These are phyloP conservation scores for Pyrus betulifolia DNA, from an alignment of 306 rosid species.

Conservation along the genomic window DNA sequence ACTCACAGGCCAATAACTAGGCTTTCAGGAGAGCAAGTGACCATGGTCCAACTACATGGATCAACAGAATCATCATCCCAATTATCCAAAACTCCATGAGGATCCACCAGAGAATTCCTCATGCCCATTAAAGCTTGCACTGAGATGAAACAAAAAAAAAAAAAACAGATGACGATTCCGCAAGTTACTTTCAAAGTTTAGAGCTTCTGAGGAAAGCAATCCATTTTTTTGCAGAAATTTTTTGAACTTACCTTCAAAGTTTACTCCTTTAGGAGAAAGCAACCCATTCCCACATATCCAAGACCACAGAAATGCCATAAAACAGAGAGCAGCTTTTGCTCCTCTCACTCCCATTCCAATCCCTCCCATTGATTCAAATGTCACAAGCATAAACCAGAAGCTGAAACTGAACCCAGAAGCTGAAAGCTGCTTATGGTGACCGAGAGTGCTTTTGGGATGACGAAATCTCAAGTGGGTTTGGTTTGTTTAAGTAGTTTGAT, in stretches of 20 bases:
- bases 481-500: constrained; percentile 29
- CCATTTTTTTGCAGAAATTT: background rate
- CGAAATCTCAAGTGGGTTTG: constrained; percentile 23
- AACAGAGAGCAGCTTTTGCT: constrained; percentile 39
- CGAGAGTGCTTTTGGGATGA: constrained; percentile 17
- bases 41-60: constrained; percentile 99
- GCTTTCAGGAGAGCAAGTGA: constrained; percentile 83
- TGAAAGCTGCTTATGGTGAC: constrained; percentile 23
- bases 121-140: constrained; percentile 93
- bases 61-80: constrained; percentile 98
- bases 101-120: constrained; percentile 65
- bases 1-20: constrained; percentile 84
- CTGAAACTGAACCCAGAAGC: background rate
- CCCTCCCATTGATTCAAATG: constrained; percentile 30
- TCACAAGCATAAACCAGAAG: constrained; percentile 24
- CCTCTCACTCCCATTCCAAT: constrained; percentile 50
- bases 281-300: constrained; percentile 52
- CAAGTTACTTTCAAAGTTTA: background rate
- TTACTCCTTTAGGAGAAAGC: constrained; percentile 92
- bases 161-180: constrained; percentile 26
- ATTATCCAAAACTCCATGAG: constrained; percentile 84
- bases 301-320: constrained; percentile 39
- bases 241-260: constrained; percentile 75
- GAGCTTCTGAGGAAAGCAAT: background rate
- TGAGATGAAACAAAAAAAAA: constrained; percentile 14